Conservation (phyloP, 2,329 filamentous ascomycete genomes). For the Verticillium alfalfae region DNA sequence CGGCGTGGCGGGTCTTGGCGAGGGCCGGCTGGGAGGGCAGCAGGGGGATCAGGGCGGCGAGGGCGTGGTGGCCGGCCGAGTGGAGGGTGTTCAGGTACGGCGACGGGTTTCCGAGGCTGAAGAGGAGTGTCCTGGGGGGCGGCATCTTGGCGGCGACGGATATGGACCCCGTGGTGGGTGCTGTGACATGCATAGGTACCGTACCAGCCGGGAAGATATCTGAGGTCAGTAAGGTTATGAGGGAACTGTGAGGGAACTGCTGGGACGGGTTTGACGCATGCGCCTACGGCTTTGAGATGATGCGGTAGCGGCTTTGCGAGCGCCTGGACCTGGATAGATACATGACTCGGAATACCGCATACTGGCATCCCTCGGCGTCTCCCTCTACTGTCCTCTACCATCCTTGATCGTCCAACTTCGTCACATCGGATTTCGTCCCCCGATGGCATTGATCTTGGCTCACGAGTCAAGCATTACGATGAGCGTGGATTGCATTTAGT, state of each 20-base stretch:
- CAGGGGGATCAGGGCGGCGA: constrained; percentile 52
- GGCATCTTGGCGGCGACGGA: constrained; percentile 9
- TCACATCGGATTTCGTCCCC: too few species aligned
- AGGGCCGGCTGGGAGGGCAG: constrained; percentile 47
- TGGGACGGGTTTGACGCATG: background rate
- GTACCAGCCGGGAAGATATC: too few species aligned
- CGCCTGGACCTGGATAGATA: background rate
- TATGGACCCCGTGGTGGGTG: background rate
- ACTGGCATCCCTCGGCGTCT: background rate
- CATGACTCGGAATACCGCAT: background rate
- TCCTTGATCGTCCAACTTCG: background rate
- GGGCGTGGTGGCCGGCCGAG: constrained; percentile 76
- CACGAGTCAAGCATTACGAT: background rate
- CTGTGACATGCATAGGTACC: background rate
- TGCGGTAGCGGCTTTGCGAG: background rate
- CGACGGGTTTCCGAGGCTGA: constrained; percentile 82
- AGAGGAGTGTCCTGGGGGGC: constrained; percentile 62
- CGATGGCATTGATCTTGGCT: background rate
- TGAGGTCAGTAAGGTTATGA: too few species aligned
- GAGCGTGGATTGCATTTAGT: background rate
- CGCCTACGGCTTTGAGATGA: background rate
- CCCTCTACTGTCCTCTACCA: too few species aligned
- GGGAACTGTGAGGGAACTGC: too few species aligned
- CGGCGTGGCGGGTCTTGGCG: constrained; percentile 35
- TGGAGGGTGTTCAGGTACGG: constrained; percentile 75